Conservation (phyloP, 306 rosid species). For the Canavalia gladiata region DNA sequence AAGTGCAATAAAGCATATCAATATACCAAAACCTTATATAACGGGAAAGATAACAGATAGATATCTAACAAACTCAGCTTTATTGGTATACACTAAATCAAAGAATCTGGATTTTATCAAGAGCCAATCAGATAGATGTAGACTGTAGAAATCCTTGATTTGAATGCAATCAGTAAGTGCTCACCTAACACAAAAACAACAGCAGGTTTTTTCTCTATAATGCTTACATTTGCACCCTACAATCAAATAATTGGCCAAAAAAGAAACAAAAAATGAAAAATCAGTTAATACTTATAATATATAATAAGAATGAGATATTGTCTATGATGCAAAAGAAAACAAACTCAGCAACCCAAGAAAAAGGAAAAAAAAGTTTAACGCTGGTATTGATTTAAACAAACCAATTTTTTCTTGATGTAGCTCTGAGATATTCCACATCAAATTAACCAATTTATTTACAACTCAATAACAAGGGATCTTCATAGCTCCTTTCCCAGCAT, state of each 20-base stretch:
- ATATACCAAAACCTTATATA: too few species aligned
- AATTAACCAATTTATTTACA: background rate
- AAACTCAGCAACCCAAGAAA: too few species aligned
- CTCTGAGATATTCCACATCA: too few species aligned
- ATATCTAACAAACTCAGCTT: background rate
- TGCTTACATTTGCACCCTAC: constrained; percentile 70
- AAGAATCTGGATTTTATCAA: too few species aligned
- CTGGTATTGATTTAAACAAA: too few species aligned
- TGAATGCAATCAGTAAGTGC: constrained; percentile 37
- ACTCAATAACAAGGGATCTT: background rate
- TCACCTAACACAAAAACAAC: constrained; percentile 97
- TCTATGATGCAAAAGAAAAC: too few species aligned
- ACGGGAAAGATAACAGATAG: background rate
- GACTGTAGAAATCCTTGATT: constrained; percentile 22
- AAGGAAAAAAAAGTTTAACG: too few species aligned
- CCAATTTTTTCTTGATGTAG: too few species aligned
- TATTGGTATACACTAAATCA: background rate
- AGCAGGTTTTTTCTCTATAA: constrained; percentile 74
- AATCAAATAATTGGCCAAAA: constrained; percentile 13
- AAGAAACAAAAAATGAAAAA: background rate
- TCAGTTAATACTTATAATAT: background rate
- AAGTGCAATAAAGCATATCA: background rate
- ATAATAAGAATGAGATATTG: background rate
- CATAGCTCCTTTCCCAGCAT: background rate
- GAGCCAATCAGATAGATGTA: constrained; percentile 3